Evolutionary conservation across 2,329 filamentous ascomycete species (phyloP).

Genomic region (Sclerotinia sclerotiorum): DNA sequence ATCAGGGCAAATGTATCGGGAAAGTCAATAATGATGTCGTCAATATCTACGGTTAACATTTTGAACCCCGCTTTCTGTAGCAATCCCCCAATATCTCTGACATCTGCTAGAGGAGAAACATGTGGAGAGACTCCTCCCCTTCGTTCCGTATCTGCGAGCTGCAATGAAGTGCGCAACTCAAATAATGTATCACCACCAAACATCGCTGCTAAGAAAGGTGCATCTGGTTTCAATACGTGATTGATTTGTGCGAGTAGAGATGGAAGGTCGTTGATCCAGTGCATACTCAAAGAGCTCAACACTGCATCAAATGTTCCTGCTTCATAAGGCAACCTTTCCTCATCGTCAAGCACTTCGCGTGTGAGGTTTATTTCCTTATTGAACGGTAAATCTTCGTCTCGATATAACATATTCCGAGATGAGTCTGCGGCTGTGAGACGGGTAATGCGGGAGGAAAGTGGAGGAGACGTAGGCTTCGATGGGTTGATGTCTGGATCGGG

Average conservation of each 20-base stretch:
- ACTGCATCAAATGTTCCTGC: constrained; percentile 83
- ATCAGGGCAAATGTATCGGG: constrained; percentile 88
- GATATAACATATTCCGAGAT: constrained; percentile 73
- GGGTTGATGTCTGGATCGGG: constrained; percentile 62
- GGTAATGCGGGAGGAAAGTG: constrained; percentile 69
- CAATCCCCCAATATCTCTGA: constrained; percentile 85
- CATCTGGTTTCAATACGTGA: constrained; percentile 81
- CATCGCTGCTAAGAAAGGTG: constrained; percentile 93
- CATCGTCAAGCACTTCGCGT: constrained; percentile 71
- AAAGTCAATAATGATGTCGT: constrained; percentile 95
- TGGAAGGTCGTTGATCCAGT: constrained; percentile 98
- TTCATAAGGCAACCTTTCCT: constrained; percentile 74
- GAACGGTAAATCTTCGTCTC: constrained; percentile 73
- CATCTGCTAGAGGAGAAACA: constrained; percentile 87
- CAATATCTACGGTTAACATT: constrained; percentile 93
- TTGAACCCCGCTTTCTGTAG: constrained; percentile 88
- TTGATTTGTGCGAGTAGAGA: constrained; percentile 83
- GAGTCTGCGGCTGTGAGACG: constrained; percentile 80
- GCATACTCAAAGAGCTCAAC: constrained; percentile 82
- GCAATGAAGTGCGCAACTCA: constrained; percentile 88
- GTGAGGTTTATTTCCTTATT: constrained; percentile 71
- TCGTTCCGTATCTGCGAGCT: constrained; percentile 87
- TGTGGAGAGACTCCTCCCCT: constrained; percentile 89
- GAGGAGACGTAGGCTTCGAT: constrained; percentile 56
- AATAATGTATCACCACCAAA: constrained; percentile 92